Evolutionary conservation across 163 green algal species (phyloP), one percentile per base, ranked within the genome.

Genomic region (Smithsoniella earleae): DNA sequence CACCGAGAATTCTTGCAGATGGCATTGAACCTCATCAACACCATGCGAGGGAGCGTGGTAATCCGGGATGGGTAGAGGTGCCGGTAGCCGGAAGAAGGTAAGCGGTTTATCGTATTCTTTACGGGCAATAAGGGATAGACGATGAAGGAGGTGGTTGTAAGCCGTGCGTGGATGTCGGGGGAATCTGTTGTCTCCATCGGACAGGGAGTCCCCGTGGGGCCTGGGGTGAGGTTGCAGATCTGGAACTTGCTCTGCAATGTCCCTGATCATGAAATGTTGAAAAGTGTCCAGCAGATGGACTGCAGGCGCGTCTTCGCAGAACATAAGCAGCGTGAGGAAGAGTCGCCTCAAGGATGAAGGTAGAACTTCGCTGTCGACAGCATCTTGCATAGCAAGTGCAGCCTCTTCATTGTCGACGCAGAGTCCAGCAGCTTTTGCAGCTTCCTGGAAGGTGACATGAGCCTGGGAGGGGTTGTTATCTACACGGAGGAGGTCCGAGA

Each of bases 381-480:
- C 40, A 22, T 49, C 40, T 22, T 22, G 40, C 40, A 49, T 49
- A 49, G 40, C 40, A 13, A 10, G 40, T 13, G 10, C 40, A 49
- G 40, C 40, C 40, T 49, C 40, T 22, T 22, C 13, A 13, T 49
- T 13, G 13, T 49, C 40, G 13, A 49, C 13, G 40, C 10, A 10
- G 10, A 49, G 13, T 10, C 13, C 13, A 10, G 10, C 10, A 13
- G 40, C 40, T 49, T 22, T 49, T 49, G 40, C 40, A 49, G 74
- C 52, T 28, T 73, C 74, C 63, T 78, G 36, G 34, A 75, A 74
- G 30, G 38, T 66, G 8, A 13, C n/a, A 33, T 62, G 64, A 49
- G 40, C 40, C 40, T 13, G 40, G 10, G 10, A 49, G 40, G 40
- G 40, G n/a, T n/a, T n/a, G n/a, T n/a, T n/a, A n/a, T n/a, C n/a